phyloP scores from a whole-genome alignment of 2,329 filamentous ascomycete species.

The Phoma sp. region DNA sequence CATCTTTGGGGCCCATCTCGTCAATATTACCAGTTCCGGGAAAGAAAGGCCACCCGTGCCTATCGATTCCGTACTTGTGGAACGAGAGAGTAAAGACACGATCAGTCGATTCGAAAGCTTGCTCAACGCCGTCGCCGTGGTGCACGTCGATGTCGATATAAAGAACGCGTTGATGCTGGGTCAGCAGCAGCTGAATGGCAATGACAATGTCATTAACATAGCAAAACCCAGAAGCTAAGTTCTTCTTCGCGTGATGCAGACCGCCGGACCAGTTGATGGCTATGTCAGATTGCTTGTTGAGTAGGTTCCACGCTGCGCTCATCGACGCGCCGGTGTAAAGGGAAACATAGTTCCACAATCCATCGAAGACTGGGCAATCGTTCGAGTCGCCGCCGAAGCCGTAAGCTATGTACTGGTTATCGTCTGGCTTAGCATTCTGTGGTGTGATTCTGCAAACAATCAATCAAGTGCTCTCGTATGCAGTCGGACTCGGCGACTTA shows the following conservation, averaged over 20 bases:
- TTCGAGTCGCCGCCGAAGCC: conserved; percentile 75
- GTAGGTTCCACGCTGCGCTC: conserved; percentile 88
- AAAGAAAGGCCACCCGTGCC: conserved; percentile 69
- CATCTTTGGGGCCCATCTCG: conserved; percentile 81
- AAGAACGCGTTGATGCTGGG: conserved; percentile 81
- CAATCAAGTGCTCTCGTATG: conserved; percentile 2
- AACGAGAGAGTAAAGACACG: conserved; percentile 93
- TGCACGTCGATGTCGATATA: conserved; percentile 97
- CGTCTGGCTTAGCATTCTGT: conserved; percentile 52
- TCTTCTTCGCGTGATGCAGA: conserved; percentile 93
- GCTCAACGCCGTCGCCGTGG: conserved; percentile 88
- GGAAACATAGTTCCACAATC: conserved; percentile 92
- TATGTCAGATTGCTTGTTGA: conserved; percentile 86
- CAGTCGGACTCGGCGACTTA: conserved; percentile 17
- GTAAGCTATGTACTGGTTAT: conserved; percentile 64
- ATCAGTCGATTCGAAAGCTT: conserved; percentile 88
- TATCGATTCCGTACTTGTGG: conserved; percentile 88
- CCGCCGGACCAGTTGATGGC: conserved; percentile 98
- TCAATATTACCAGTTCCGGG: conserved; percentile 88
- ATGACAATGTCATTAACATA: conserved; percentile 99
- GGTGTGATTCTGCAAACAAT: conserved; percentile 51
- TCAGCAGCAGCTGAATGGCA: conserved; percentile 85
- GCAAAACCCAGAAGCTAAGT: conserved; percentile 93
- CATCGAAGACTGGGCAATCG: conserved; percentile 96
- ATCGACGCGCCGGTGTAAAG: conserved; percentile 90